Percentiles rank a stretch among this genome's conserved stretches.
phyloP scores from a whole-genome alignment of 2,329 filamentous ascomycete genomes.

The Plenodomus biglobosus region DNA sequence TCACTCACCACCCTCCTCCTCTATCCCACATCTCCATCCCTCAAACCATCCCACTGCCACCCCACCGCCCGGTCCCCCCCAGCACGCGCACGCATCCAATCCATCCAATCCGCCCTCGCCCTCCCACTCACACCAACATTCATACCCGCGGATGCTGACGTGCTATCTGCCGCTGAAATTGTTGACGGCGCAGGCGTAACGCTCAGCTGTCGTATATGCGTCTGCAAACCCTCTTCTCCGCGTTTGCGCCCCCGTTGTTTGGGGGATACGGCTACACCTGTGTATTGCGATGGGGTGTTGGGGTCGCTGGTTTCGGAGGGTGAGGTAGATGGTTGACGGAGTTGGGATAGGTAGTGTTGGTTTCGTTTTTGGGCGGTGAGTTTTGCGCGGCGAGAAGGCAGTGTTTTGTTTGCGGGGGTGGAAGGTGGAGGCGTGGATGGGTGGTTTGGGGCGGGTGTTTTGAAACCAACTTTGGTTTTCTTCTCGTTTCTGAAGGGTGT shows the following conservation, averaged over 20 bases:
- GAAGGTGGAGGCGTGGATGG: not conserved
- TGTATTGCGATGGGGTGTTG: no score
- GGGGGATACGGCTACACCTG: no score
- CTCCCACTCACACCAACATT: no score
- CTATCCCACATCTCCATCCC: no score
- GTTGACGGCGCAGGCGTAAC: constrained; percentile 7
- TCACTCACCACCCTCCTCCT: no score
- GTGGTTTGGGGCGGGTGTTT: not conserved
- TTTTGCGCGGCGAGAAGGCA: not conserved
- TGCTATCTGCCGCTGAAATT: not conserved
- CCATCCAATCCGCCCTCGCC: no score
- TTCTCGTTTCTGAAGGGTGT: constrained; percentile 2
- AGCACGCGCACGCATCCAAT: no score
- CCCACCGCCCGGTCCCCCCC: no score
- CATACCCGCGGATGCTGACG: not conserved
- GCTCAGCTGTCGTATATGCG: constrained; percentile 8
- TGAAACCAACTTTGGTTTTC: constrained; percentile 11
- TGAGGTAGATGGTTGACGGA: not conserved
- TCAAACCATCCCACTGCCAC: no score
- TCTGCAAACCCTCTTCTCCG: no score
- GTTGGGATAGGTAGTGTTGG: not conserved
- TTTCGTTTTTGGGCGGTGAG: not conserved
- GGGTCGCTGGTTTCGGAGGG: not conserved
- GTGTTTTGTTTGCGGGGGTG: not conserved
- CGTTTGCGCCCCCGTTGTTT: not conserved